Conservation (phyloP, 306 rosid genomes). For the Gleditsia sinensis region DNA sequence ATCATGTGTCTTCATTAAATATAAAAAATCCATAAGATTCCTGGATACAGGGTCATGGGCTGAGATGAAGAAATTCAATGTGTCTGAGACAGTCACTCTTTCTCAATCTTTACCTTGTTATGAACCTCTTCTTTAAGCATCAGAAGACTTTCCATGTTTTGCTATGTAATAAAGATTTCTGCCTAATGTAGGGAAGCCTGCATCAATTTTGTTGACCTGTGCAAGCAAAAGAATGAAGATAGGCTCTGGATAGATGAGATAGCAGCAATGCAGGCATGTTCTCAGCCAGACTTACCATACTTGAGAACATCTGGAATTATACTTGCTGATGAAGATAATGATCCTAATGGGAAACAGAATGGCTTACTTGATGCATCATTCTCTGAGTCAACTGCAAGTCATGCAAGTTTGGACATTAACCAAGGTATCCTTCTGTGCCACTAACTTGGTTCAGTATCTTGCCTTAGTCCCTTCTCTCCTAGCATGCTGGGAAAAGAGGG, state of each 20-base stretch:
- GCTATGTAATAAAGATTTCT: constrained; percentile 20
- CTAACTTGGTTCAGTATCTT: constrained; percentile 9
- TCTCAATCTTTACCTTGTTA: neutral
- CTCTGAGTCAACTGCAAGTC: constrained; percentile 81
- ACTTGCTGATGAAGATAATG: constrained; percentile 89
- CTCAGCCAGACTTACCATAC: constrained; percentile 77
- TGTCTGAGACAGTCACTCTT: neutral
- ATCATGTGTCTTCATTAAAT: neutral
- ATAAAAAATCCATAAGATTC: constrained; percentile 2
- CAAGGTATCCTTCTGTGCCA: constrained; percentile 64
- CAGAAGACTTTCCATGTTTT: constrained; percentile 11
- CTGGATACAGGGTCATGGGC: neutral
- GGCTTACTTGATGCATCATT: constrained; percentile 53
- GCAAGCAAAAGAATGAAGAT: constrained; percentile 95
- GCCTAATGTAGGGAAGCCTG: constrained; percentile 83
- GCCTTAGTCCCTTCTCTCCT: neutral
- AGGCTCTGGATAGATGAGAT: constrained; percentile 92
- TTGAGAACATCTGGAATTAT: constrained; percentile 79
- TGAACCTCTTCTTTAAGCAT: neutral
- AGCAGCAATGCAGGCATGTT: constrained; percentile 87
- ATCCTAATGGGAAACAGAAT: constrained; percentile 49
- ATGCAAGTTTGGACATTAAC: constrained; percentile 74
- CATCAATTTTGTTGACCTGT: constrained; percentile 76
- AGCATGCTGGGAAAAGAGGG: too few relatives aligned
- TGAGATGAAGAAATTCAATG: constrained; percentile 14